Conservation (phyloP, 2,329 filamentous ascomycete genomes). For the Hypomyces rosellus region DNA sequence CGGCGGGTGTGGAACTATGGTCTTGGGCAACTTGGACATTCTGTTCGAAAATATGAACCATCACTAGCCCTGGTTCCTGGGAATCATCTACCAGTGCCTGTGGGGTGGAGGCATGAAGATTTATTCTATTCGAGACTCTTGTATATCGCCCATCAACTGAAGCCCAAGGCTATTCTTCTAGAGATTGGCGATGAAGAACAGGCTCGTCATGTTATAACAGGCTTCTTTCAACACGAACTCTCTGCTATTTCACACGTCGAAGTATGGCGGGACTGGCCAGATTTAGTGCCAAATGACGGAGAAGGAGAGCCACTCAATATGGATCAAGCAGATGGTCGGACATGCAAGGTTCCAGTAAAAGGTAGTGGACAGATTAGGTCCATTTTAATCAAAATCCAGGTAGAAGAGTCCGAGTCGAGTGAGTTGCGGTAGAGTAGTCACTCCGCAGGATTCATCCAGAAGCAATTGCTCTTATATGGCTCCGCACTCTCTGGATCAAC, state of each 20-base stretch:
- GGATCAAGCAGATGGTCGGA: slow-evolving; percentile 10
- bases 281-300: slow-evolving; percentile 27
- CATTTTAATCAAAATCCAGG: slow-evolving; percentile 24
- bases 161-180: slow-evolving; percentile 54
- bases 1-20: slow-evolving; percentile 34
- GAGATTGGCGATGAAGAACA: slow-evolving; percentile 68
- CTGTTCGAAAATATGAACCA: slow-evolving; percentile 79
- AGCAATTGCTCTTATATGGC: no score
- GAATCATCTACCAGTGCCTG: slow-evolving; percentile 21
- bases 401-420: neutral
- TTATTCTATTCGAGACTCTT: slow-evolving; percentile 65
- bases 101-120: slow-evolving; percentile 35
- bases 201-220: slow-evolving; percentile 54
- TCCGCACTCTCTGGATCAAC: no score
- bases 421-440: no score
- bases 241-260: slow-evolving; percentile 40
- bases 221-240: slow-evolving; percentile 32
- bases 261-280: slow-evolving; percentile 67
- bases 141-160: slow-evolving; percentile 41
- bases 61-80: slow-evolving; percentile 65
- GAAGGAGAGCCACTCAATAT: slow-evolving; percentile 21
- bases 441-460: no score
- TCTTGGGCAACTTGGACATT: slow-evolving; percentile 50
- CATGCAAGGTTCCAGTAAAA: slow-evolving; percentile 29
- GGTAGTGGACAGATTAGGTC: slow-evolving; percentile 44